Evolutionary conservation across 1,284 basidiomycete species (phyloP).

Genomic region (Moesziomyces parantarcticus): DNA sequence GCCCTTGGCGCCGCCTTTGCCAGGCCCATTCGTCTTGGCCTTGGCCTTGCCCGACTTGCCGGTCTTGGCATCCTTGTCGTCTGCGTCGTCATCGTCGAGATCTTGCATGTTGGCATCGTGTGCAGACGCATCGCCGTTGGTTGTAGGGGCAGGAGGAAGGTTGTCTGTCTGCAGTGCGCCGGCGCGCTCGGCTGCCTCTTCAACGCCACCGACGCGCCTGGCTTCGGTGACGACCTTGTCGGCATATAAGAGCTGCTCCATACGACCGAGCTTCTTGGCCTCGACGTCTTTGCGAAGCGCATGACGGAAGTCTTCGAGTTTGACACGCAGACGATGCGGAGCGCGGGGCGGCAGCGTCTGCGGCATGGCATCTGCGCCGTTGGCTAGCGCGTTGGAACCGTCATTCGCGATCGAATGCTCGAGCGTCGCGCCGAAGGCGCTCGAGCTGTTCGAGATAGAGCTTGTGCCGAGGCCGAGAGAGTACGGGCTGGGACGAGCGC

Average conservation of each 20-base stretch:
- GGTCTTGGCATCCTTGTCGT: neutral
- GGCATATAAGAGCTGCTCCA: conserved; percentile 66
- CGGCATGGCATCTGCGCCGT: conserved; percentile 12
- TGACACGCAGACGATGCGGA: conserved; percentile 56
- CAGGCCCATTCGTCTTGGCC: neutral
- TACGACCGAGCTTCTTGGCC: conserved; percentile 59
- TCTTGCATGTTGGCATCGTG: conserved; percentile 20
- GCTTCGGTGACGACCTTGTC: conserved; percentile 65
- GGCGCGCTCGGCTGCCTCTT: conserved; percentile 57
- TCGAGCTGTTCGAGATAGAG: conserved; percentile 37
- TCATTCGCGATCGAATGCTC: conserved; percentile 18
- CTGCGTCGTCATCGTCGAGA: conserved; percentile 28
- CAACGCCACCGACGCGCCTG: conserved; percentile 58
- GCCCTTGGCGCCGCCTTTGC: conserved; percentile 22
- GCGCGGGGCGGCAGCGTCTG: conserved; percentile 39
- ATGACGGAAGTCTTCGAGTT: conserved; percentile 65
- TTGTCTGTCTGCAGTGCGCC: conserved; percentile 49
- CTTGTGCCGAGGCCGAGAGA: conserved; percentile 52
- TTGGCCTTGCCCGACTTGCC: conserved; percentile 18
- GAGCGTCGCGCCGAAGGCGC: conserved; percentile 28
- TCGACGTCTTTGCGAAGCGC: conserved; percentile 63
- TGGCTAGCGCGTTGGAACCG: conserved; percentile 20
- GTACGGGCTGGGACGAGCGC: conserved; percentile 71
- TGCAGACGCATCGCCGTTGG: conserved; percentile 11
- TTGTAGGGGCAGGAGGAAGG: conserved; percentile 27